Conservation (phyloP, 306 rosid species). For the Prunus mongolica region DNA sequence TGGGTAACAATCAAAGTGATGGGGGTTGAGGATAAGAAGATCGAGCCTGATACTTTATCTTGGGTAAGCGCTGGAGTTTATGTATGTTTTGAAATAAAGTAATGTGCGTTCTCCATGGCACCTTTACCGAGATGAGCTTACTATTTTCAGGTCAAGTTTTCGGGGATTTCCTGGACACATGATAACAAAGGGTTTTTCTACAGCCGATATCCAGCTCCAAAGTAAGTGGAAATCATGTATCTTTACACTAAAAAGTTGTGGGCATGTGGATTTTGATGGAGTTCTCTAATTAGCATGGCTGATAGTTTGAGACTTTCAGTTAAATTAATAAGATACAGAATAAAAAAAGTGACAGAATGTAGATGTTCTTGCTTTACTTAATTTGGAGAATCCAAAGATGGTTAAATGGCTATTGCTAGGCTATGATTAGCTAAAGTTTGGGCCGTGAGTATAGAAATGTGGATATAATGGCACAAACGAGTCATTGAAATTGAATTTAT, state of each 20-base stretch:
- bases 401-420: background rate
- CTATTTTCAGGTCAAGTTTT: slow-evolving; percentile 73
- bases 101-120: background rate
- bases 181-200: slow-evolving; percentile 91
- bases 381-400: background rate
- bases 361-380: background rate
- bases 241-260: background rate
- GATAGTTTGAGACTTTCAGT: background rate
- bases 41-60: slow-evolving; percentile 54
- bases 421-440: background rate
- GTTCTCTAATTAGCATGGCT: background rate
- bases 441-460: background rate
- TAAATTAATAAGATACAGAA: background rate
- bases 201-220: slow-evolving; percentile 84
- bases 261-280: slow-evolving; percentile 1
- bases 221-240: slow-evolving; percentile 38
- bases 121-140: background rate
- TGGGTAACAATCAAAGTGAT: slow-evolving; percentile 77
- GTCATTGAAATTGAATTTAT: background rate
- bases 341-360: background rate
- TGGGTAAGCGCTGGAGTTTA: slow-evolving; percentile 58
- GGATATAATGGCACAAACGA: background rate
- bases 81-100: background rate
- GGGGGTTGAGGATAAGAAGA: slow-evolving; percentile 50
- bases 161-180: slow-evolving; percentile 75